These are phyloP conservation scores for Dictyostelium firmibasis DNA, from an alignment of 78 protist species.

Conservation along the genomic window DNA sequence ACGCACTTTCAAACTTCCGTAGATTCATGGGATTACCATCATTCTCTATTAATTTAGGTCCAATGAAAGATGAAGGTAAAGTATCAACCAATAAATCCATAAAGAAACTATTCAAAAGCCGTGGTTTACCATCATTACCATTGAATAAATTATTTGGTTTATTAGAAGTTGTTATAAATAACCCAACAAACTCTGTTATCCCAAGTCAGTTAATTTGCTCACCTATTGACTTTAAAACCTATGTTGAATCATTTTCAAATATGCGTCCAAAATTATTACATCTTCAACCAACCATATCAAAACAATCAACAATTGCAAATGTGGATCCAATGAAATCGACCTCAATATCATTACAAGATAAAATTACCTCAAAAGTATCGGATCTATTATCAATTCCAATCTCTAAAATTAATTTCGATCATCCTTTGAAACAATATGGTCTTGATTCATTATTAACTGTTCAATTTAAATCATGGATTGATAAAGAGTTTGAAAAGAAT, in stretches of 20 bases:
- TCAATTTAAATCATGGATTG: conserved; percentile 62
- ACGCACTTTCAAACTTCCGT: conserved; percentile 59
- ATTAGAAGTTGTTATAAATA: conserved; percentile 6
- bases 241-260: not conserved
- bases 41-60: conserved; percentile 71
- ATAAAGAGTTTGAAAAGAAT: conserved; percentile 47
- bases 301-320: not conserved
- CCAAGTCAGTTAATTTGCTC: conserved; percentile 15
- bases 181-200: not conserved
- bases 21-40: conserved; percentile 32
- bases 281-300: not conserved
- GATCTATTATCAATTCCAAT: conserved; percentile 16
- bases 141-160: conserved; percentile 43
- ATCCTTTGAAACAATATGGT: conserved; percentile 53
- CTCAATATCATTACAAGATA: not conserved
- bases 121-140: conserved; percentile 44
- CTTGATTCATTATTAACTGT: conserved; percentile 70
- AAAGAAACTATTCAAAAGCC: not conserved
- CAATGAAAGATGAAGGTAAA: conserved; percentile 50
- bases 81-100: conserved; percentile 42
- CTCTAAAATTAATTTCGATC: conserved; percentile 25
- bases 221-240: conserved; percentile 14
- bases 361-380: not conserved
- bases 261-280: conserved; percentile 42
- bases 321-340: not conserved